phyloP scores from a whole-genome alignment of 1,284 basidiomycete genomes.

The Puccinia coronata region DNA sequence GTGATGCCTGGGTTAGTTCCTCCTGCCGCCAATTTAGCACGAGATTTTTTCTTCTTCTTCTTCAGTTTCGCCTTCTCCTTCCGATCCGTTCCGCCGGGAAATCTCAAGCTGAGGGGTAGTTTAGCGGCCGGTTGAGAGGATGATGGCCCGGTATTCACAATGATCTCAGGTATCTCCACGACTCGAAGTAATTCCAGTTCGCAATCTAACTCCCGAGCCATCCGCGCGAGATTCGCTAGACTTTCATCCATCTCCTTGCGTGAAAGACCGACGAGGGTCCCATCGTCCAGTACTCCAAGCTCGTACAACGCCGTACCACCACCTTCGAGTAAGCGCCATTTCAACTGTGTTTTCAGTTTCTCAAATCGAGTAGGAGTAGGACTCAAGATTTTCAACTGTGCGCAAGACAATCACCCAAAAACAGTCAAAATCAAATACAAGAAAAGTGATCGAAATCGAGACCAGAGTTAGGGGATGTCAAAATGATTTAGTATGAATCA shows the following conservation, averaged over 20 bases:
- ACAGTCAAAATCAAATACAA: background rate
- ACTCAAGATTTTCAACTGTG: slow-evolving; percentile 54
- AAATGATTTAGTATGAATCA: background rate
- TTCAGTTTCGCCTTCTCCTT: slow-evolving; percentile 40
- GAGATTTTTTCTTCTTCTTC: slow-evolving; percentile 43
- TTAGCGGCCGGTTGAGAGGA: background rate
- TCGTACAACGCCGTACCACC: slow-evolving; percentile 57
- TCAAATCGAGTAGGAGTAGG: slow-evolving; percentile 56
- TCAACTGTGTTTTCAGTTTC: slow-evolving; percentile 57
- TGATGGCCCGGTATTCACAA: slow-evolving; percentile 24
- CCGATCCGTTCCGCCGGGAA: slow-evolving; percentile 19
- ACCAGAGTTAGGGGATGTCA: background rate
- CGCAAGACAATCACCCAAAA: background rate
- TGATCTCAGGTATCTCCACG: slow-evolving; percentile 40
- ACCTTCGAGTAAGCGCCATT: slow-evolving; percentile 58
- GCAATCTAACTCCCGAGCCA: slow-evolving; percentile 55
- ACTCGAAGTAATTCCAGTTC: slow-evolving; percentile 36
- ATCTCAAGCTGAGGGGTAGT: slow-evolving; percentile 5
- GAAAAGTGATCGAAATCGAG: slow-evolving; percentile 32
- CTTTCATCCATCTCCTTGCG: slow-evolving; percentile 55
- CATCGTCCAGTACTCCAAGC: slow-evolving; percentile 58
- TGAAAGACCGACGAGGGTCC: slow-evolving; percentile 55
- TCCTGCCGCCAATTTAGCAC: slow-evolving; percentile 20
- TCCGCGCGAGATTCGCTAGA: slow-evolving; percentile 54
- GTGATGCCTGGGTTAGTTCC: background rate